Conservation (phyloP, 495 filamentous ascomycete species). For the Hypoxylon subgilvum region DNA sequence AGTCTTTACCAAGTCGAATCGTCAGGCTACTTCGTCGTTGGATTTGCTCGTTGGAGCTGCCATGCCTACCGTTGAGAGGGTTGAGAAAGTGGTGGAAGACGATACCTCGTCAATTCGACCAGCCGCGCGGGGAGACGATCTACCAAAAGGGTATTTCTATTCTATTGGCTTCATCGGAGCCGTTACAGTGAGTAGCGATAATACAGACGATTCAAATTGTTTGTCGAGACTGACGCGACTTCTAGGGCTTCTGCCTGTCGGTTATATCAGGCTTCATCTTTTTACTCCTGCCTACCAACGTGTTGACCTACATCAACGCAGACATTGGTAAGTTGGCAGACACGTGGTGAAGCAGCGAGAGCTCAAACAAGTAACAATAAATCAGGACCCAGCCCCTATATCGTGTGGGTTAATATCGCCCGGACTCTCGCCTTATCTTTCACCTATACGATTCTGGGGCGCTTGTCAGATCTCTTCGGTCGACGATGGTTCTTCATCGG, state of each 20-base stretch:
- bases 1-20: neutral
- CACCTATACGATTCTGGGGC: constrained; percentile 50
- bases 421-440: constrained; percentile 44
- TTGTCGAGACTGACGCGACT: constrained; percentile 1
- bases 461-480: constrained; percentile 61
- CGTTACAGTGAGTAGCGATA: constrained; percentile 20
- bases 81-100: constrained; percentile 17
- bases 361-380: constrained; percentile 34
- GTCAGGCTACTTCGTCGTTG: neutral
- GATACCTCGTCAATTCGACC: constrained; percentile 30
- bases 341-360: neutral
- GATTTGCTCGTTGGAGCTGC: too few species aligned
- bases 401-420: constrained; percentile 45
- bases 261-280: constrained; percentile 40
- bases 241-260: constrained; percentile 35
- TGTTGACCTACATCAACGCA: constrained; percentile 39
- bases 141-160: constrained; percentile 40
- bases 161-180: constrained; percentile 37
- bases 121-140: constrained; percentile 30
- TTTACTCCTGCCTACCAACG: constrained; percentile 38
- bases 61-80: neutral
- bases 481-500: constrained; percentile 59
- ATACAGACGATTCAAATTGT: neutral
- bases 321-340: constrained; percentile 32
- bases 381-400: constrained; percentile 47